phyloP scores from a whole-genome alignment of 805 yeast species.

The Kuraishia molischiana region DNA sequence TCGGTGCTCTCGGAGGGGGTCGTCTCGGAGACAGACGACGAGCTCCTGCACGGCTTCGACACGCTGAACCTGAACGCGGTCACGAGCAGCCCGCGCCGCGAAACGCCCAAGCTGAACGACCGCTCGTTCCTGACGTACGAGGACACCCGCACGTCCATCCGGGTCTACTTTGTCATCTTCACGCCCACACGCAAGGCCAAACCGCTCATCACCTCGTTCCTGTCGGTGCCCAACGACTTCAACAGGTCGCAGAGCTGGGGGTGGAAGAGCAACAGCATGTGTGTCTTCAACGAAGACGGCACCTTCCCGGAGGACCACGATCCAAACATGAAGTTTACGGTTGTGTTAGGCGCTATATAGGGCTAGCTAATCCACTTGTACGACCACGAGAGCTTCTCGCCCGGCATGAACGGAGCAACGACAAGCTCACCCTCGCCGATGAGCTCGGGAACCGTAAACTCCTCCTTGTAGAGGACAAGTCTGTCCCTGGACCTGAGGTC shows the following conservation, averaged over 20 bases:
- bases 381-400: slow-evolving; percentile 61
- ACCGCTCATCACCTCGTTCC: slow-evolving; percentile 38
- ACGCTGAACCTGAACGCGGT: neutral
- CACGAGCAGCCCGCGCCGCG: neutral
- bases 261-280: slow-evolving; percentile 48
- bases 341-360: slow-evolving; percentile 35
- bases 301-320: slow-evolving; percentile 32
- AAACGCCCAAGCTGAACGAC: neutral
- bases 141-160: slow-evolving; percentile 34
- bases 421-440: slow-evolving; percentile 36
- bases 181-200: slow-evolving; percentile 40
- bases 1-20: neutral
- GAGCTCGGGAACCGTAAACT: slow-evolving; percentile 48
- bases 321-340: slow-evolving; percentile 36
- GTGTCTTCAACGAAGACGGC: slow-evolving; percentile 39
- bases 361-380: slow-evolving; percentile 53
- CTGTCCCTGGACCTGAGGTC: slow-evolving; percentile 36
- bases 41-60: neutral
- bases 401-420: slow-evolving; percentile 84
- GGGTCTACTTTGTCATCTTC: slow-evolving; percentile 42
- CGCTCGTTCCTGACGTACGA: slow-evolving; percentile 29
- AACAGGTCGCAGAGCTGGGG: slow-evolving; percentile 52
- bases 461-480: slow-evolving; percentile 44
- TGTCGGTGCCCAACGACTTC: slow-evolving; percentile 45
- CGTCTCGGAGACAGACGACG: neutral